Percentiles rank a stretch among this genome's conserved stretches.
Evolutionary conservation across 1,284 basidiomycete species (phyloP).

Genomic region (Erythrobasidium hasegawianum): DNA sequence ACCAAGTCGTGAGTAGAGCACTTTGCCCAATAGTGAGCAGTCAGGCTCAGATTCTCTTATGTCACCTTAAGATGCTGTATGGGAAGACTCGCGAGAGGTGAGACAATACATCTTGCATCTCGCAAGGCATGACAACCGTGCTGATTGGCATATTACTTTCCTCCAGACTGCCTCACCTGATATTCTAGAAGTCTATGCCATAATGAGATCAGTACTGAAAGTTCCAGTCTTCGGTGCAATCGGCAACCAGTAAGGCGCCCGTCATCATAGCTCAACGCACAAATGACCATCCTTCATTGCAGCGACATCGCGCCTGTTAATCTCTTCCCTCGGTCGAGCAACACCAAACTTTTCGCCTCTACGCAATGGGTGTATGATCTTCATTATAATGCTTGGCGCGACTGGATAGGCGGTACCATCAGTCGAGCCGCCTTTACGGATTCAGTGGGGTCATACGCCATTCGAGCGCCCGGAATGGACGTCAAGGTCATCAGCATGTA

Average conservation of each 20-base stretch:
- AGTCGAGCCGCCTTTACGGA: constrained; percentile 15
- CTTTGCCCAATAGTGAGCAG: neutral
- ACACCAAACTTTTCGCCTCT: constrained; percentile 29
- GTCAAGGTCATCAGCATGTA: constrained; percentile 53
- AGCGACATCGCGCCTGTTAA: constrained; percentile 48
- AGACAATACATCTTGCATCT: no score
- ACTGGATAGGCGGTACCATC: constrained; percentile 41
- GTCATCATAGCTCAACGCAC: neutral
- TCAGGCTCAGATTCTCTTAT: neutral
- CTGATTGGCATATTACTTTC: neutral
- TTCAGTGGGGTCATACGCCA: constrained; percentile 40
- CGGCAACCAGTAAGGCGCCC: constrained; percentile 44
- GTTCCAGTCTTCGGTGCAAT: constrained; percentile 44
- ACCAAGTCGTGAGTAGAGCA: constrained; percentile 54
- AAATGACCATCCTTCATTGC: neutral
- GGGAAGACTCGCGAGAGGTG: constrained; percentile 36
- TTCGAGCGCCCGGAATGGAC: constrained; percentile 38
- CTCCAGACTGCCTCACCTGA: constrained; percentile 32
- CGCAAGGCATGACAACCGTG: neutral
- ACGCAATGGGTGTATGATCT: constrained; percentile 43
- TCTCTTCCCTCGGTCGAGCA: constrained; percentile 42
- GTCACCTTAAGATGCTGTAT: constrained; percentile 37
- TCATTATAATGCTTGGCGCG: constrained; percentile 38
- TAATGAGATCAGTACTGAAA: constrained; percentile 36
- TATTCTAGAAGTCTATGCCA: constrained; percentile 34